phyloP scores from a whole-genome alignment of 2,329 filamentous ascomycete species.

The Trichophyton mentagrophytes region DNA sequence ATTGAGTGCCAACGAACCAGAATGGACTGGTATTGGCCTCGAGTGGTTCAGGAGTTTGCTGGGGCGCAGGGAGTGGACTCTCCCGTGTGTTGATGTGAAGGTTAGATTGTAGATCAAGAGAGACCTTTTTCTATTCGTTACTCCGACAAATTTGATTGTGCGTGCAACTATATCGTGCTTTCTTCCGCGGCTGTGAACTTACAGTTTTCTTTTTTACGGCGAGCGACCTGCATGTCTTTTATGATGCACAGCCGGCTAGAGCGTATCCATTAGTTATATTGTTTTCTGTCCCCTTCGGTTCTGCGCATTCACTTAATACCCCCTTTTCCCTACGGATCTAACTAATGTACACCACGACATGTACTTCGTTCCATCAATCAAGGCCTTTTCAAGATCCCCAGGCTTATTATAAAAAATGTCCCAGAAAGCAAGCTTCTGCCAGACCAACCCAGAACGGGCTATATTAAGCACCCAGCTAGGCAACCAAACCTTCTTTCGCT shows the following conservation, averaged over 20 bases:
- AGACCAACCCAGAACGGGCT: not conserved
- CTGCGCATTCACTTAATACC: too few relatives aligned
- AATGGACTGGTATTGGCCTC: slow-evolving; percentile 65
- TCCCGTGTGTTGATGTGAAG: slow-evolving; percentile 83
- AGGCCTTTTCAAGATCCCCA: too few relatives aligned
- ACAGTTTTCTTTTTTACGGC: not conserved
- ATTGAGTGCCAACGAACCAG: slow-evolving; percentile 35
- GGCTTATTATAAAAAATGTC: too few relatives aligned
- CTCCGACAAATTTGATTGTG: not conserved
- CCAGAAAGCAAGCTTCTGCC: not conserved
- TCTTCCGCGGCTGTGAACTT: too few relatives aligned
- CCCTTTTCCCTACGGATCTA: too few relatives aligned
- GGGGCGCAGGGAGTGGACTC: slow-evolving; percentile 73
- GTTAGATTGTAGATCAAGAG: slow-evolving; percentile 50
- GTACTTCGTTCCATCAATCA: too few relatives aligned
- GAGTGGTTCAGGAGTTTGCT: slow-evolving; percentile 77
- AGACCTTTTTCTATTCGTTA: not conserved
- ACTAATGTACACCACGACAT: too few relatives aligned
- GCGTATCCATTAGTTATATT: not conserved
- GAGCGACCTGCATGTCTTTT: not conserved
- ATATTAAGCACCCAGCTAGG: not conserved
- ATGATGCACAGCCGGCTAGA: not conserved
- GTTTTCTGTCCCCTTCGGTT: not conserved
- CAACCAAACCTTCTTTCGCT: not conserved
- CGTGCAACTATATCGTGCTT: not conserved